phyloP scores from a whole-genome alignment of 768 basidiomycete genomes.

The Boletus reticulatus region DNA sequence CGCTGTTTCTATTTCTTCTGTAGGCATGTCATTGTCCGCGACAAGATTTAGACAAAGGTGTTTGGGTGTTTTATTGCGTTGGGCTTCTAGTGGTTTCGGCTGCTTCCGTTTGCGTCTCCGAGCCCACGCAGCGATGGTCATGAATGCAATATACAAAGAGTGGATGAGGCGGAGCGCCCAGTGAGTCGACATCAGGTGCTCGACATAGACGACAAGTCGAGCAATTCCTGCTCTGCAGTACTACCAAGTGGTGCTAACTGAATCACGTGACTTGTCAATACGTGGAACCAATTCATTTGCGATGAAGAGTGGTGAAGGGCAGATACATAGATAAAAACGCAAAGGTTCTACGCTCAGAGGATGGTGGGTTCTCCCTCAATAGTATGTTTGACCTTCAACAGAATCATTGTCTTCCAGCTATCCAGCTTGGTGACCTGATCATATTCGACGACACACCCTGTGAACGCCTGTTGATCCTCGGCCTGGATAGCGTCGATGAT shows the following conservation, averaged over 20 bases:
- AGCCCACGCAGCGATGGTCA: slow-evolving; percentile 41
- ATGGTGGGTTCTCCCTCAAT: slow-evolving; percentile 57
- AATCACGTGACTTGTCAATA: slow-evolving; percentile 22
- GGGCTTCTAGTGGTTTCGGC: slow-evolving; percentile 50
- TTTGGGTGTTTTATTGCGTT: slow-evolving; percentile 56
- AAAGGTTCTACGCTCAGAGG: slow-evolving; percentile 18
- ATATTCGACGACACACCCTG: slow-evolving; percentile 84
- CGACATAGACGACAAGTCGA: slow-evolving; percentile 10
- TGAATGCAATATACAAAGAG: slow-evolving; percentile 47
- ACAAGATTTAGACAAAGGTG: slow-evolving; percentile 69
- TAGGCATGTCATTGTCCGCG: slow-evolving; percentile 37
- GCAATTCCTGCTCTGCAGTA: no score
- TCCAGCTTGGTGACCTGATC: slow-evolving; percentile 92
- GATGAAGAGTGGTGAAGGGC: not conserved
- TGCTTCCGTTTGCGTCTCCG: slow-evolving; percentile 33
- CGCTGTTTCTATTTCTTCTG: slow-evolving; percentile 36
- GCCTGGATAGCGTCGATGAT: slow-evolving; percentile 76
- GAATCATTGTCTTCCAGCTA: slow-evolving; percentile 91
- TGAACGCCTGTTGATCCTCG: slow-evolving; percentile 72
- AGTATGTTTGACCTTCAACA: slow-evolving; percentile 86
- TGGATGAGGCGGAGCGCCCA: slow-evolving; percentile 57
- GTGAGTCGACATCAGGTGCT: slow-evolving; percentile 38
- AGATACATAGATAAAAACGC: not conserved
- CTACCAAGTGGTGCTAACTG: no score
- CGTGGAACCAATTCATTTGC: slow-evolving; percentile 17